Evolutionary conservation across 2,329 filamentous ascomycete genomes (phyloP).

Genomic region (Xylaria digitata): DNA sequence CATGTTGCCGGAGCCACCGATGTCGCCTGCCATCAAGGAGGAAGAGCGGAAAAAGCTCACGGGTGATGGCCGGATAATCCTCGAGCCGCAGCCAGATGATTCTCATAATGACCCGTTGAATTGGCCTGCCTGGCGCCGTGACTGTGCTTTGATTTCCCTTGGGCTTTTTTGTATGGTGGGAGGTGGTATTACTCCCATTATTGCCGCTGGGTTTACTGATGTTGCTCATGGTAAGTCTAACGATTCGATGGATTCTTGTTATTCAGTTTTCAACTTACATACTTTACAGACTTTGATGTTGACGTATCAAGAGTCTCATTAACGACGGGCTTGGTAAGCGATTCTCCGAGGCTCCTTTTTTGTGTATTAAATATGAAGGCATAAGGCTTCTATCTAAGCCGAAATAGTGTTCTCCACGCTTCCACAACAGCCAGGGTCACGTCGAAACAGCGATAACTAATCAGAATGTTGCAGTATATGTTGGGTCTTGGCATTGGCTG

Average conservation of each 20-base stretch:
- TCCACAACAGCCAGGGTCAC: neutral
- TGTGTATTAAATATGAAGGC: neutral
- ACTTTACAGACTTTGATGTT: constrained; percentile 64
- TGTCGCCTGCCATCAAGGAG: constrained; percentile 38
- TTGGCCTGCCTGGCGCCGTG: constrained; percentile 85
- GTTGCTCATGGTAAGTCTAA: constrained; percentile 68
- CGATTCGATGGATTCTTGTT: constrained; percentile 46
- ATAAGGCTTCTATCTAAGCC: neutral
- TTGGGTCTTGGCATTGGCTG: constrained; percentile 88
- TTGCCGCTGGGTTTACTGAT: constrained; percentile 89
- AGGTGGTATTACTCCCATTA: constrained; percentile 88
- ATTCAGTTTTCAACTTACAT: constrained; percentile 33
- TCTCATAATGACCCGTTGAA: constrained; percentile 92
- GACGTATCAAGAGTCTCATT: constrained; percentile 79
- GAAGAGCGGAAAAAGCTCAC: constrained; percentile 76
- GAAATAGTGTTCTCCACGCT: neutral
- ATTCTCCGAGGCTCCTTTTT: neutral
- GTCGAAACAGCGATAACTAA: constrained; percentile 3
- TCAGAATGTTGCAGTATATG: constrained; percentile 71
- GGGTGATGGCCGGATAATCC: constrained; percentile 81
- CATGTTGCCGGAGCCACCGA: constrained; percentile 53
- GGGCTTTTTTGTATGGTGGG: constrained; percentile 95
- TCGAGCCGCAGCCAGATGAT: constrained; percentile 93
- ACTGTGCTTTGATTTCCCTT: constrained; percentile 81
- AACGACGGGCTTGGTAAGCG: constrained; percentile 59